Evolutionary conservation across 306 rosid genomes (phyloP).

Genomic region (Albizia julibrissin): DNA sequence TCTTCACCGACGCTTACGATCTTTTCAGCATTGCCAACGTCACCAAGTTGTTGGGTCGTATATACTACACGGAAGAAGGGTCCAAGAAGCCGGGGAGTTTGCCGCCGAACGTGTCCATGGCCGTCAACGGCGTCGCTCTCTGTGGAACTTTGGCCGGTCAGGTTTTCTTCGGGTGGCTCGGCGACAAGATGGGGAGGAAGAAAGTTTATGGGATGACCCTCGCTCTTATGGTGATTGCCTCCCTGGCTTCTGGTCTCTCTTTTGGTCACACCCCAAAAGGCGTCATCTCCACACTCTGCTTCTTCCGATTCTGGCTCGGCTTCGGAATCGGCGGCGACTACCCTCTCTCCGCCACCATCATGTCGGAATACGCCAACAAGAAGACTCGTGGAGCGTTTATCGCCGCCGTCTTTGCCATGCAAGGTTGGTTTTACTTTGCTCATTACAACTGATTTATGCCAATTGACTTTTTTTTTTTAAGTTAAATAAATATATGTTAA

Average conservation of each 20-base stretch:
- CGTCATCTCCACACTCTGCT: constrained; percentile 49
- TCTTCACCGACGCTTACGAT: constrained; percentile 54
- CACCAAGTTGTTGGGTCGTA: constrained; percentile 54
- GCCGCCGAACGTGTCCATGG: constrained; percentile 45
- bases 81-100: constrained; percentile 42
- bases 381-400: constrained; percentile 45
- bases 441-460: too few relatives aligned
- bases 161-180: constrained; percentile 49
- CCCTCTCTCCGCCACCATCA: constrained; percentile 58
- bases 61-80: constrained; percentile 33
- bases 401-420: constrained; percentile 53
- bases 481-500: too few relatives aligned
- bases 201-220: constrained; percentile 51
- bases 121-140: constrained; percentile 54
- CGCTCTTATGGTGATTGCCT: constrained; percentile 43
- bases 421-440: constrained; percentile 23
- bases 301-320: constrained; percentile 56
- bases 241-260: constrained; percentile 50
- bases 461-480: too few relatives aligned
- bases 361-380: constrained; percentile 55
- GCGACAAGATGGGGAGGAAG: constrained; percentile 52
- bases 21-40: constrained; percentile 52
- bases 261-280: constrained; percentile 36
- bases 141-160: constrained; percentile 45
- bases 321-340: constrained; percentile 58